Conservation (phyloP, 2,329 filamentous ascomycete genomes). For the Monilinia aucupariae region DNA sequence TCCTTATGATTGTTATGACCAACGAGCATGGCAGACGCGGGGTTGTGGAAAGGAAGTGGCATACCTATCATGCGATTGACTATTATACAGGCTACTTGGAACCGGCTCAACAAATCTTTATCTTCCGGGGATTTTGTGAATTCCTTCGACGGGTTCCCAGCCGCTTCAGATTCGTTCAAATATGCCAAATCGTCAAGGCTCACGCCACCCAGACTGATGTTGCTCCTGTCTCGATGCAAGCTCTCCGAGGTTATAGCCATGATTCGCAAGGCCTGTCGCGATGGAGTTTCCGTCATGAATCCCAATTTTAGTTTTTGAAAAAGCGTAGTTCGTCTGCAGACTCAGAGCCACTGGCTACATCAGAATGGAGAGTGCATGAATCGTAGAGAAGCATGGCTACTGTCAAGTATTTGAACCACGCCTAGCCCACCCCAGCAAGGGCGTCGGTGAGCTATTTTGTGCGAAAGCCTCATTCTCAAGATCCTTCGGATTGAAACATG, state of each 20-base stretch:
- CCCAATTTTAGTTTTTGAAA: neutral
- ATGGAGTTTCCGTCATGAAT: neutral
- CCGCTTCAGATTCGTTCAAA: neutral
- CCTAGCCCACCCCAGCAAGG: neutral
- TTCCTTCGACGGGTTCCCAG: neutral
- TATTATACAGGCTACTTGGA: conserved; percentile 12
- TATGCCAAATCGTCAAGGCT: neutral
- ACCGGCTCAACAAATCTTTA: conserved; percentile 11
- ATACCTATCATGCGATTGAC: conserved; percentile 16
- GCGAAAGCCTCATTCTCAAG: neutral
- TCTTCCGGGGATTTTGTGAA: neutral
- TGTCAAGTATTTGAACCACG: neutral
- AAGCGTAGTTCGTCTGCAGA: neutral
- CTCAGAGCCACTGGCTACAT: neutral
- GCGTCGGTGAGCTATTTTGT: neutral
- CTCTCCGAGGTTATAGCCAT: neutral
- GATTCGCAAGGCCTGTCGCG: neutral
- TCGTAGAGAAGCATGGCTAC: neutral
- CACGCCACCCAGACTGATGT: conserved; percentile 1
- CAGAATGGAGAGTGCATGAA: neutral
- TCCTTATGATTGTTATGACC: conserved; percentile 18
- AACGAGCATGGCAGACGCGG: neutral
- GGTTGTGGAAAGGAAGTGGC: neutral
- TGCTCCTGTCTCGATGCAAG: neutral
- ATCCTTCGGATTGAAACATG: neutral